Base-by-base conservation (phyloP, 2,329 filamentous ascomycete species). In the Raffaelea deltoideospora region DNA sequence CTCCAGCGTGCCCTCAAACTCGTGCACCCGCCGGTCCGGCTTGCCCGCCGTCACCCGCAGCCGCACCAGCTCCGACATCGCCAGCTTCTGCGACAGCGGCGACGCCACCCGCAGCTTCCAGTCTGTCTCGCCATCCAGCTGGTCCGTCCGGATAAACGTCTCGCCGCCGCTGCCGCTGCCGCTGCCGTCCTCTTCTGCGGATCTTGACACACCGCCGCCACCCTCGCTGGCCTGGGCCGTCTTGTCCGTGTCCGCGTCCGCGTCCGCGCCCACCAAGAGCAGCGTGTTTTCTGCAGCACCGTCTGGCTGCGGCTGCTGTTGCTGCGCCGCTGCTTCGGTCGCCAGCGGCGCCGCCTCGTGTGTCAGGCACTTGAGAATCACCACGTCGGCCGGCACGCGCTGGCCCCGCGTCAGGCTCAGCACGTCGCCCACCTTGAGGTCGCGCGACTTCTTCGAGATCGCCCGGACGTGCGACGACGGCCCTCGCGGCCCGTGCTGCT, bases 91-190 rank as follows among this genome's bases (percentile, higher is more conserved):
- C 1, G 87, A 88, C 20, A 96, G 58, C 0, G 83, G 75, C 11
- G 86, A 90, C 2, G 90, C 86, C 26, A 96, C 58, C 22, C 92
- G 78, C 39, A 98, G 64, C 59, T 98, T 98, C 92, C 90, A 98
- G 52, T 98, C 90, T 0, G 90, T 98, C 60, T 98, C 90, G 47
- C 90, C 90, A 50, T 98, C 90, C 10, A 98, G 68, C 53, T 98
- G 90, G 56, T 98, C 90, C 2, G 92, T 98, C 41, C 90, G 74
- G 51, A 98, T 96, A 50, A 98, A 98, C 0, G 88, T 88, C 58
- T 98, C 92, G 21, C 86, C 86, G 20, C 67, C 65, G n/a, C 69
- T 58, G 15, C 59, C 57, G 11, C 27, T 27, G 58, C 55, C 3
- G 47, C 44, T 9, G 23, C 18, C 18, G 15, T 18, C 21, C 27